Percentiles rank a stretch among this genome's conserved stretches.
Conservation (phyloP, 2,329 filamentous ascomycete species). For the Rhinocladiella similis region DNA sequence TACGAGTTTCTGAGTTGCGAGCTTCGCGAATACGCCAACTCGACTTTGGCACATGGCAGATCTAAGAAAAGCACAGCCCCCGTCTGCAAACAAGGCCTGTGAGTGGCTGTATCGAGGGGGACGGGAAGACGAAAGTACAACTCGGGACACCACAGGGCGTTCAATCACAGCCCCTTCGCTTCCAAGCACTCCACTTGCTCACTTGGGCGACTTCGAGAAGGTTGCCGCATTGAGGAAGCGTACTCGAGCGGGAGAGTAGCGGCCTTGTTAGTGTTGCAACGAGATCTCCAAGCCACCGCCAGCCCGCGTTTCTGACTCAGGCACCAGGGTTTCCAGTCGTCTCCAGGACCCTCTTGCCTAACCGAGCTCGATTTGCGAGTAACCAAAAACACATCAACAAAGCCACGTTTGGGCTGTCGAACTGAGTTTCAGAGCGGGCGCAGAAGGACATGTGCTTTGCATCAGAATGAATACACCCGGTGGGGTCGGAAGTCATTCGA, state of each 20-base stretch:
- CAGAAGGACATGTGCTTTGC: background rate
- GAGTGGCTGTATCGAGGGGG: background rate
- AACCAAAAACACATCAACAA: background rate
- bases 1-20: too few relatives aligned
- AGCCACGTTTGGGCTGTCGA: background rate
- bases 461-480: too few relatives aligned
- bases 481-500: too few relatives aligned
- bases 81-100: background rate
- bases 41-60: background rate
- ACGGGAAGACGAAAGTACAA: background rate
- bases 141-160: background rate
- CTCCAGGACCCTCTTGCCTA: background rate
- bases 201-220: constrained; percentile 13
- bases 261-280: background rate
- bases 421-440: background rate
- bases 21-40: background rate
- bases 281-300: background rate
- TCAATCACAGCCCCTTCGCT: background rate
- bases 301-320: constrained; percentile 1
- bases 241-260: background rate
- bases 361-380: background rate
- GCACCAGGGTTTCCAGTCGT: background rate
- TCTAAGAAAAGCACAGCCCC: background rate
- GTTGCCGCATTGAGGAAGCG: constrained; percentile 10
- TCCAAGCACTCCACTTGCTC: background rate